Base-by-base conservation (phyloP, 768 basidiomycete genomes). In the Lactifluus volemus region DNA sequence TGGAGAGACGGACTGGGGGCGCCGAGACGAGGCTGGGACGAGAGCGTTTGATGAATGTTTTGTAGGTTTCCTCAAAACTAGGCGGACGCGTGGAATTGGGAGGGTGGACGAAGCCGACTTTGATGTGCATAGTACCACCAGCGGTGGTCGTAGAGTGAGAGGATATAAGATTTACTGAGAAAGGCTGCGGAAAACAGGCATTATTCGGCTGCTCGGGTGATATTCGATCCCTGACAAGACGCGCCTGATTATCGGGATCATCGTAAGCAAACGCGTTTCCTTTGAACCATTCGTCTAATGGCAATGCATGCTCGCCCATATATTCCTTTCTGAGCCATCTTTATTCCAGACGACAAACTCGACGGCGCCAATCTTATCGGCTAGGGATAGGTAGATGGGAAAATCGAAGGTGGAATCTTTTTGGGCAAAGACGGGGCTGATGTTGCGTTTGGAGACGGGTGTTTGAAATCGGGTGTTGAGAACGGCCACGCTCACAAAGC, bases 321-420 rank as follows among this genome's bases (percentile, higher is more conserved):
- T 97, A 99, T 49, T 98, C 96, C 75, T 94, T 97, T 68, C 79
- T 82, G 59, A 93, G 71, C 65, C 76, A 72, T 98, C 95, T 75
- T 88, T 93, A 73, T 95, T 94, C 95, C 96, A 99, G 0, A 94
- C 79, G 12, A 97, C 85, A 38, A 92, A 76, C 72, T 98, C 94
- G 47, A 98, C 67, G 2, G 80, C 83, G 38, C 88, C 87, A 5
- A 90, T 78, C 49, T 77, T 77, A 66, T 88, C 87, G 0, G 86
- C 85, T 30, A 88, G 79, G 15, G 85, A 88, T 17, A 88, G 77
- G 66, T 88, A 90, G 17, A 97, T 78, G 0, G 92, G 89, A 67
- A 95, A 92, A 60, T 96, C 90, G 70, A 94, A 98, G 0, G 92
- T 94, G 11, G 91, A 85, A 67, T 88, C 84, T 62, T 84, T 84